Evolutionary conservation across 208 protist genomes (phyloP).

Genomic region (Novymonas esmeraldas): DNA sequence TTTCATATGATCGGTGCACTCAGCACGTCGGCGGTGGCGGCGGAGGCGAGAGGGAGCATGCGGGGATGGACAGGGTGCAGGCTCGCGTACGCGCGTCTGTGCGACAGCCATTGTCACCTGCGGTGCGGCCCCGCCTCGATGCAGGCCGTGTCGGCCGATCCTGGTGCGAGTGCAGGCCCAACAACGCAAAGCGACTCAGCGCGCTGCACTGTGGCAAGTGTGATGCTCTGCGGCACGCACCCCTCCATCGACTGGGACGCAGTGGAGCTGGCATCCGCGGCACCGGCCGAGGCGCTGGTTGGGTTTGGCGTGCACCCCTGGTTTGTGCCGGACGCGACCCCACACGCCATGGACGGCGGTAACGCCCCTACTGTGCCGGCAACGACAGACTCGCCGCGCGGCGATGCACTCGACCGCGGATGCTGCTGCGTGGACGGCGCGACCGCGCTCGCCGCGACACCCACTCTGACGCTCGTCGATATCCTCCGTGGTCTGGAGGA

Average conservation of each 20-base stretch:
- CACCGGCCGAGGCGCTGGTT: not conserved
- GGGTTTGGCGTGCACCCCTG: slow-evolving; percentile 87
- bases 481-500: slow-evolving; percentile 48
- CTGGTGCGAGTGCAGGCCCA: not conserved
- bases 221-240: slow-evolving; percentile 81
- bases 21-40: not conserved
- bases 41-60: not conserved
- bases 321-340: slow-evolving; percentile 43
- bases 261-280: not conserved
- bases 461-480: slow-evolving; percentile 11
- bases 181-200: not conserved
- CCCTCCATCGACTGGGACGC: slow-evolving; percentile 69
- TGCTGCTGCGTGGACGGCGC: too few species aligned
- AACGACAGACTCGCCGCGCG: too few species aligned
- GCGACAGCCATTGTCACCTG: slow-evolving; percentile 32
- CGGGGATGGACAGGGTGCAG: too few species aligned
- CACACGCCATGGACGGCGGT: not conserved
- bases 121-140: not conserved
- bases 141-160: not conserved
- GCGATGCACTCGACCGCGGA: too few species aligned
- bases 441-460: too few species aligned
- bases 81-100: slow-evolving; percentile 2
- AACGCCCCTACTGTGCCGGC: too few species aligned
- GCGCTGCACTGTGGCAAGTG: not conserved
- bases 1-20: not conserved